phyloP scores from a whole-genome alignment of 1,284 basidiomycete genomes.

The Somion occarium region DNA sequence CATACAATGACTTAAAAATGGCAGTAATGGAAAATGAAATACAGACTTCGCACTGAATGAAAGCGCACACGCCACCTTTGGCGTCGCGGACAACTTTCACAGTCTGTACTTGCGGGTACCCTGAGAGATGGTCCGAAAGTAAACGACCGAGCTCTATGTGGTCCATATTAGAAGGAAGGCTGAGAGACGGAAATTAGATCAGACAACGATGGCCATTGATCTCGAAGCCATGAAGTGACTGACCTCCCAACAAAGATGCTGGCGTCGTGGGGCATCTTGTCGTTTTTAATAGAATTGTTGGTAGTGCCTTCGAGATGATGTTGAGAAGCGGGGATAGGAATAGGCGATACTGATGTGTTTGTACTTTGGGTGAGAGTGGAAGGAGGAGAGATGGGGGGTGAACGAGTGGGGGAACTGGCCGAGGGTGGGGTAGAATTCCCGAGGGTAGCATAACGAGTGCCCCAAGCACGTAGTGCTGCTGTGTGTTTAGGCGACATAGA shows the following conservation, averaged over 20 bases:
- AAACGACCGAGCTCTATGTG: slow-evolving; percentile 52
- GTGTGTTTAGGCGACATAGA: slow-evolving; percentile 20
- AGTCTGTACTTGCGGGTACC: slow-evolving; percentile 54
- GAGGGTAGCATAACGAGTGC: slow-evolving; percentile 63
- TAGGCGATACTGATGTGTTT: slow-evolving; percentile 13
- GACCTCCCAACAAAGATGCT: slow-evolving; percentile 81
- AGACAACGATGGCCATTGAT: no score
- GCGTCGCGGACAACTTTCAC: slow-evolving; percentile 74
- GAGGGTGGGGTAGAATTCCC: slow-evolving; percentile 26
- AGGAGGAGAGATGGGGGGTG: slow-evolving; percentile 7
- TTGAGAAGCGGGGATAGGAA: slow-evolving; percentile 9
- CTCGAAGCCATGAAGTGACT: no score
- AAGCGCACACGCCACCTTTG: slow-evolving; percentile 72
- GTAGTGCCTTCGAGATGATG: slow-evolving; percentile 11
- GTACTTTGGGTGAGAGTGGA: slow-evolving; percentile 24
- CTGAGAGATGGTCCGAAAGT: slow-evolving; percentile 59
- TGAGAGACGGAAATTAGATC: no score
- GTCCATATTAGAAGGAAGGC: slow-evolving; percentile 65
- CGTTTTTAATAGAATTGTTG: slow-evolving; percentile 30
- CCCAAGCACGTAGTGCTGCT: slow-evolving; percentile 40
- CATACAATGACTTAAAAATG: not conserved
- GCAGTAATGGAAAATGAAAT: not conserved
- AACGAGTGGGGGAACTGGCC: slow-evolving; percentile 19
- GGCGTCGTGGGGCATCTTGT: slow-evolving; percentile 61
- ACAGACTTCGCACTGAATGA: slow-evolving; percentile 74